These are phyloP conservation scores for Tilletia setariae DNA, from an alignment of 1,284 basidiomycete species.

Conservation along the genomic window DNA sequence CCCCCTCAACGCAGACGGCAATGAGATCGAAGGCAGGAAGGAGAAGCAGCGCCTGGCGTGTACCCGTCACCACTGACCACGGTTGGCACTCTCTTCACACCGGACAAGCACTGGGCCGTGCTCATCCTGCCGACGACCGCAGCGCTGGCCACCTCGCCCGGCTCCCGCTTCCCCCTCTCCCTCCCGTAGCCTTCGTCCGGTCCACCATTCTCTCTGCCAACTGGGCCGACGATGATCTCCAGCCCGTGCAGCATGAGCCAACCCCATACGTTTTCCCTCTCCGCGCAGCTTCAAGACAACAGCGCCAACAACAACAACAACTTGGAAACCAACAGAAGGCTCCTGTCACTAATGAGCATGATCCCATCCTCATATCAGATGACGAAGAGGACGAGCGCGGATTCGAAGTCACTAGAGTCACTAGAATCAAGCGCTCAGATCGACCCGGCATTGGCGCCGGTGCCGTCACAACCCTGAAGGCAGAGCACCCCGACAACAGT, in stretches of 20 bases:
- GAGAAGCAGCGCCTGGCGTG: no score
- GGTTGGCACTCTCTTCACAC: no score
- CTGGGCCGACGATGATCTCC: conserved; percentile 1
- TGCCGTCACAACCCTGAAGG: neutral
- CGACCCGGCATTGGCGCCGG: neutral
- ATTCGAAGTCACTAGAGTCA: conserved; percentile 6
- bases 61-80: no score
- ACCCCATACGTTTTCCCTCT: neutral
- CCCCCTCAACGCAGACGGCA: neutral
- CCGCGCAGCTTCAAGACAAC: neutral
- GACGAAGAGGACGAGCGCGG: conserved; percentile 6
- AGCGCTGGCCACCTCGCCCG: neutral
- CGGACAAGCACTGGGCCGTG: neutral
- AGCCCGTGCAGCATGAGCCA: neutral
- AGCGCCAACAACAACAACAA: neutral
- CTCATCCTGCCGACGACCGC: neutral
- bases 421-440: neutral
- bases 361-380: conserved; percentile 14
- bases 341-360: neutral
- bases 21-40: neutral
- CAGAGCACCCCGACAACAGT: neutral
- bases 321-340: neutral
- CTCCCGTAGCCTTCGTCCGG: neutral
- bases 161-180: neutral
- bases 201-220: neutral